Percentiles rank a stretch among this genome's conserved stretches.
phyloP scores from a whole-genome alignment of 371 early-diverging fungal species.

The Mortierella sp. region DNA sequence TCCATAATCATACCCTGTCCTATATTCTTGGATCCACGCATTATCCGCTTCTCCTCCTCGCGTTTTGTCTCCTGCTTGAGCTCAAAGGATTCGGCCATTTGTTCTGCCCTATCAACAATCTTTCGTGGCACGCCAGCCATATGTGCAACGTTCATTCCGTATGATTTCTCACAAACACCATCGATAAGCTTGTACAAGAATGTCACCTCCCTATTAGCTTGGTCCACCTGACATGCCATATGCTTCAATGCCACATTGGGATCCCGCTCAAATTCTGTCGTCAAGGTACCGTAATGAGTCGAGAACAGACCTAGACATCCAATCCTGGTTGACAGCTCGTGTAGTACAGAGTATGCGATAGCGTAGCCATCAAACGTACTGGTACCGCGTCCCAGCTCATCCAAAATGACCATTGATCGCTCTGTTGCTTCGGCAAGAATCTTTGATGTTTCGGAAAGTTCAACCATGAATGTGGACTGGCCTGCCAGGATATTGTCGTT shows the following conservation, averaged over 20 bases:
- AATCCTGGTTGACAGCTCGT: constrained; percentile 84
- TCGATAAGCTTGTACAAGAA: constrained; percentile 95
- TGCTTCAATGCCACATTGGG: constrained; percentile 73
- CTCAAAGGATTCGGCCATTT: constrained; percentile 82
- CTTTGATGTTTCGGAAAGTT: constrained; percentile 95
- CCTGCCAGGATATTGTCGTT: constrained; percentile 97
- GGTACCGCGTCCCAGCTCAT: constrained; percentile 99
- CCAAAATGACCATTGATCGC: constrained; percentile 97
- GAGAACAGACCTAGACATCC: constrained; percentile 96
- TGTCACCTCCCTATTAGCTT: constrained; percentile 88
- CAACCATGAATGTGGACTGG: constrained; percentile 99
- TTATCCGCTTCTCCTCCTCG: constrained; percentile 23
- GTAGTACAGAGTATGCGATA: constrained; percentile 96
- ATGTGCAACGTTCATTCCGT: constrained; percentile 95
- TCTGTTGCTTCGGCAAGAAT: constrained; percentile 95
- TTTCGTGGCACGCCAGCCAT: constrained; percentile 94
- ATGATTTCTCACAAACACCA: constrained; percentile 87
- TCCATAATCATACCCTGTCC: constrained; percentile 54
- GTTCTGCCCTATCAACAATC: constrained; percentile 74
- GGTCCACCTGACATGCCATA: constrained; percentile 89
- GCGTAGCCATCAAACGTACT: constrained; percentile 98
- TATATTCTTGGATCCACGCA: constrained; percentile 35
- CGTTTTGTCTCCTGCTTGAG: constrained; percentile 50
- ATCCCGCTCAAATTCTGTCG: constrained; percentile 82
- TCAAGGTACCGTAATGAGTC: constrained; percentile 98